These are phyloP conservation scores for Lactifluus hygrophoroides DNA, from an alignment of 768 basidiomycete genomes.

Conservation along the genomic window DNA sequence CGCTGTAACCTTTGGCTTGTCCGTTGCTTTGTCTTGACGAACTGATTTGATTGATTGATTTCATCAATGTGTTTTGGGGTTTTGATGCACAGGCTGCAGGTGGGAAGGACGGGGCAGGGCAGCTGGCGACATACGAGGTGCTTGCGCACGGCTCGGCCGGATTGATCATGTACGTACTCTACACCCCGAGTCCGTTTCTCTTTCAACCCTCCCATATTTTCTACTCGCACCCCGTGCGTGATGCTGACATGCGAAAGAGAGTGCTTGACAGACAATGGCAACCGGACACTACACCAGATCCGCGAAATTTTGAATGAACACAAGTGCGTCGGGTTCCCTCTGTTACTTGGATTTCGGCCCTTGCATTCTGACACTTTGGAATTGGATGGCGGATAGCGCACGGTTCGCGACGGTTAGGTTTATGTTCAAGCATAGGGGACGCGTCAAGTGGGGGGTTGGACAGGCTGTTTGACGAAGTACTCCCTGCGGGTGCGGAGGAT, in stretches of 20 bases:
- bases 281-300: conserved; percentile 17
- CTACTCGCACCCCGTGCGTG: too few relatives aligned
- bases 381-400: neutral
- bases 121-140: conserved; percentile 16
- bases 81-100: conserved; percentile 3
- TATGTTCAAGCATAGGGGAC: conserved; percentile 17
- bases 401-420: conserved; percentile 19
- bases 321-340: conserved; percentile 7
- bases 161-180: conserved; percentile 18
- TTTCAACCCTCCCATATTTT: neutral
- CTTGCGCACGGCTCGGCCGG: conserved; percentile 20
- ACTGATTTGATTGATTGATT: neutral
- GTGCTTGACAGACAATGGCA: conserved; percentile 19
- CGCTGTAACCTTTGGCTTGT: too few relatives aligned
- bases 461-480: conserved; percentile 12
- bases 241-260: conserved; percentile 14
- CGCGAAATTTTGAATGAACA: conserved; percentile 18
- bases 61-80: neutral
- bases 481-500: conserved; percentile 18
- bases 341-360: too few relatives aligned
- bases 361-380: neutral
- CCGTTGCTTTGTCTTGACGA: neutral
- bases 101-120: conserved; percentile 11
- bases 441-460: conserved; percentile 8
- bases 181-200: neutral